These are phyloP conservation scores for Xylaria sp. DNA, from an alignment of 2,329 filamentous ascomycete species.

Conservation along the genomic window DNA sequence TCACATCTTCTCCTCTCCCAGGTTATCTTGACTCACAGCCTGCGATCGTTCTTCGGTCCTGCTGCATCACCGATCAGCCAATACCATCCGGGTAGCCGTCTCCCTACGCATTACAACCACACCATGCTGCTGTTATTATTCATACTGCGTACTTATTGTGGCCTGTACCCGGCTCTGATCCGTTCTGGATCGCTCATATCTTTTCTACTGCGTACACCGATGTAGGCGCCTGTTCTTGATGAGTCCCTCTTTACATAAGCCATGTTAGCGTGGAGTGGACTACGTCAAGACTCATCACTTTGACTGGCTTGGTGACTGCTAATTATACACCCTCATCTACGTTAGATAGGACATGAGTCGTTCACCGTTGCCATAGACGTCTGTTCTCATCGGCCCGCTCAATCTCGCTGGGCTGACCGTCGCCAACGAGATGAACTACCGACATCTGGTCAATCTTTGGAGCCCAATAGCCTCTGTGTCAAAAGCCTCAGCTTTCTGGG, in stretches of 20 bases:
- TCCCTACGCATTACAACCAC: conserved; percentile 34
- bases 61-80: conserved; percentile 27
- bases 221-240: conserved; percentile 3
- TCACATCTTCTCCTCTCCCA: background rate
- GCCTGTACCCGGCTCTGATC: conserved; percentile 24
- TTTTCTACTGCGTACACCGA: conserved; percentile 21
- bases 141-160: too few species aligned
- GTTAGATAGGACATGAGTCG: conserved; percentile 1
- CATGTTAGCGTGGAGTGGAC: conserved; percentile 4
- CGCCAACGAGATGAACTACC: conserved; percentile 23
- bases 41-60: conserved; percentile 19
- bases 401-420: conserved; percentile 8
- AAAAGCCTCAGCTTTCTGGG: conserved; percentile 3
- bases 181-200: conserved; percentile 1
- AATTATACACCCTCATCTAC: conserved; percentile 12
- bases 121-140: conserved; percentile 29
- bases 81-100: conserved; percentile 17
- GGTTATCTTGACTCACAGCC: conserved; percentile 1
- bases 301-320: conserved; percentile 9
- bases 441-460: conserved; percentile 16
- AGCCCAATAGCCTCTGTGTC: background rate
- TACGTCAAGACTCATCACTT: background rate
- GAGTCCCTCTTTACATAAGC: conserved; percentile 16
- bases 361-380: conserved; percentile 6
- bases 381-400: background rate